These are phyloP conservation scores for Tolypocladium pustulatum DNA, from an alignment of 2,329 filamentous ascomycete genomes.

Conservation along the genomic window DNA sequence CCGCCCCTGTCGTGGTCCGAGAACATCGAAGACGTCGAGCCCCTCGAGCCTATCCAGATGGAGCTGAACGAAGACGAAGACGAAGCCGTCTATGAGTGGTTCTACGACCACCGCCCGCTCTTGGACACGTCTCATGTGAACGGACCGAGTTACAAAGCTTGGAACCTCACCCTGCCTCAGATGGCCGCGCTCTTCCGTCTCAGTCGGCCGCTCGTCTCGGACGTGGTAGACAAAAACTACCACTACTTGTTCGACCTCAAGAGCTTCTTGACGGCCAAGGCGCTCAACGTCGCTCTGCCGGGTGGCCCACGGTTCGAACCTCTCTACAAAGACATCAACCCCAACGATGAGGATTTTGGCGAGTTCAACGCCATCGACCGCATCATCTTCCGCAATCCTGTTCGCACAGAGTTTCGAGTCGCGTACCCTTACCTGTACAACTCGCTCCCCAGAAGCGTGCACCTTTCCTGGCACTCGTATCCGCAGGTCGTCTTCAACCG, in stretches of 20 bases:
- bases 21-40: conserved; percentile 97
- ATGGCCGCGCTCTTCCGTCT: conserved; percentile 94
- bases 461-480: conserved; percentile 86
- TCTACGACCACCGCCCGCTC: conserved; percentile 89
- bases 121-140: conserved; percentile 90
- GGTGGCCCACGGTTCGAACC: conserved; percentile 95
- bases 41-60: conserved; percentile 95
- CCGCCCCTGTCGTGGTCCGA: conserved; percentile 96
- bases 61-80: conserved; percentile 94
- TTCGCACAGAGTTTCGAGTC: conserved; percentile 90
- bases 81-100: conserved; percentile 85
- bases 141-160: conserved; percentile 90
- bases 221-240: conserved; percentile 93
- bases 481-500: conserved; percentile 88
- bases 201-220: conserved; percentile 81
- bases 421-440: conserved; percentile 95
- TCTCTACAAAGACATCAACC: conserved; percentile 95
- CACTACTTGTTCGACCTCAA: conserved; percentile 95
- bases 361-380: conserved; percentile 99
- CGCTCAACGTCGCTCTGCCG: conserved; percentile 93
- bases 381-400: conserved; percentile 94
- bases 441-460: conserved; percentile 86
- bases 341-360: conserved; percentile 97
- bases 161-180: conserved; percentile 87
- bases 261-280: conserved; percentile 92